phyloP scores from a whole-genome alignment of 2,329 filamentous ascomycete species.

The Colletotrichum zoysiae region DNA sequence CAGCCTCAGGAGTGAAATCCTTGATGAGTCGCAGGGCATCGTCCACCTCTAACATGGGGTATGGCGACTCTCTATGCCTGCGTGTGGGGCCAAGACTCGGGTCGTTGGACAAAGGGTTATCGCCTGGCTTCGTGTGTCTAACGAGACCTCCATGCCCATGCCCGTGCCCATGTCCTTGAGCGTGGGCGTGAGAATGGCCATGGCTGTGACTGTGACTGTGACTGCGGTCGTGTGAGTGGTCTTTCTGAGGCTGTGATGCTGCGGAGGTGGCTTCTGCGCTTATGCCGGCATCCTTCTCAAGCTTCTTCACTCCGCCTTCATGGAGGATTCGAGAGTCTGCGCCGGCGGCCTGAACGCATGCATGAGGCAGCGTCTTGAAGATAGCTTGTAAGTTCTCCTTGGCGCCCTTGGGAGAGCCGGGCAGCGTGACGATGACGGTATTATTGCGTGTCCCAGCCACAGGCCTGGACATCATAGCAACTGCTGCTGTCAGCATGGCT shows the following conservation, averaged over 20 bases:
- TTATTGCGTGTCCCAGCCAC: constrained; percentile 88
- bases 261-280: constrained; percentile 37
- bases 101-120: constrained; percentile 71
- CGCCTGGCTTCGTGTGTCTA: constrained; percentile 77
- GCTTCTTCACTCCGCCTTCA: constrained; percentile 81
- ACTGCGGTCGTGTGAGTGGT: constrained; percentile 62
- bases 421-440: constrained; percentile 87
- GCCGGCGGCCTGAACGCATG: constrained; percentile 90
- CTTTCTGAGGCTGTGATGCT: constrained; percentile 56
- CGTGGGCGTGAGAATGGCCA: constrained; percentile 56
- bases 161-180: constrained; percentile 61
- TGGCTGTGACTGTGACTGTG: constrained; percentile 60
- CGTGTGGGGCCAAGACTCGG: constrained; percentile 72
- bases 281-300: constrained; percentile 86
- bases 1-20: constrained; percentile 77
- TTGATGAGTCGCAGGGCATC: constrained; percentile 81
- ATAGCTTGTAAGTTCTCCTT: constrained; percentile 92
- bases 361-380: constrained; percentile 91
- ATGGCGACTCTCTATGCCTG: constrained; percentile 87
- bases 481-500: constrained; percentile 59
- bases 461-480: constrained; percentile 96
- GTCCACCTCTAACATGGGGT: constrained; percentile 89
- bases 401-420: constrained; percentile 94
- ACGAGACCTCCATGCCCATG: constrained; percentile 76
- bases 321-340: constrained; percentile 85